Conservation (phyloP, 1,139 yeast genomes). For the Suhomyces panamericanus region DNA sequence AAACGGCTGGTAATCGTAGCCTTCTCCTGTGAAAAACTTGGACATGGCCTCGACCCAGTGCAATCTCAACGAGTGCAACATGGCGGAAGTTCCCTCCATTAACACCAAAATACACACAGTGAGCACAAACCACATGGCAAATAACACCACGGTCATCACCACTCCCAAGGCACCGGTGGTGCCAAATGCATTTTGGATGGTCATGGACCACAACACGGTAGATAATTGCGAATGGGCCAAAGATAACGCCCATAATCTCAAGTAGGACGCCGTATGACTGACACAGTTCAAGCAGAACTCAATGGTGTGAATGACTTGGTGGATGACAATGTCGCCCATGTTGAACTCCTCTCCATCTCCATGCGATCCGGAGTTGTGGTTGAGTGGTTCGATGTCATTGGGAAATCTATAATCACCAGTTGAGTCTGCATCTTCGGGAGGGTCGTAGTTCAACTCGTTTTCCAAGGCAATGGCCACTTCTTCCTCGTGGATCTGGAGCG, state of each 20-base stretch:
- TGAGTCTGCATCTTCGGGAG: constrained; percentile 25
- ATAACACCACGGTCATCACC: constrained; percentile 68
- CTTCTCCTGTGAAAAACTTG: constrained; percentile 95
- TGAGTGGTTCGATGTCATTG: constrained; percentile 49
- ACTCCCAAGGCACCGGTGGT: constrained; percentile 68
- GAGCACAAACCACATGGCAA: constrained; percentile 92
- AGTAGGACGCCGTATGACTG: constrained; percentile 96
- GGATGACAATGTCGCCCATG: constrained; percentile 93
- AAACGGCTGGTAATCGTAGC: constrained; percentile 84
- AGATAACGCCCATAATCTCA: constrained; percentile 95
- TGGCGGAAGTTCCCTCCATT: constrained; percentile 99
- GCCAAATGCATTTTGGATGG: constrained; percentile 81
- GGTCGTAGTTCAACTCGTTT: constrained; percentile 18
- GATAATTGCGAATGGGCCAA: constrained; percentile 97
- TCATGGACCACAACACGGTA: constrained; percentile 94
- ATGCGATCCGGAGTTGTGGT: constrained; percentile 23
- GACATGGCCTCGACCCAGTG: constrained; percentile 99
- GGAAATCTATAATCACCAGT: constrained; percentile 41
- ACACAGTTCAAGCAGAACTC: constrained; percentile 97
- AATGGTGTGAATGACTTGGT: constrained; percentile 97
- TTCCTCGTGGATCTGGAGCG: constrained; percentile 30
- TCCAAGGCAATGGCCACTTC: constrained; percentile 37
- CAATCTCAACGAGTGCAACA: constrained; percentile 93
- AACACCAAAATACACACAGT: constrained; percentile 89
- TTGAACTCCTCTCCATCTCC: constrained; percentile 54